Evolutionary conservation across 2,329 filamentous ascomycete genomes (phyloP), one percentile per base, ranked within the genome.

Genomic region (Phialocephala subalpina): DNA sequence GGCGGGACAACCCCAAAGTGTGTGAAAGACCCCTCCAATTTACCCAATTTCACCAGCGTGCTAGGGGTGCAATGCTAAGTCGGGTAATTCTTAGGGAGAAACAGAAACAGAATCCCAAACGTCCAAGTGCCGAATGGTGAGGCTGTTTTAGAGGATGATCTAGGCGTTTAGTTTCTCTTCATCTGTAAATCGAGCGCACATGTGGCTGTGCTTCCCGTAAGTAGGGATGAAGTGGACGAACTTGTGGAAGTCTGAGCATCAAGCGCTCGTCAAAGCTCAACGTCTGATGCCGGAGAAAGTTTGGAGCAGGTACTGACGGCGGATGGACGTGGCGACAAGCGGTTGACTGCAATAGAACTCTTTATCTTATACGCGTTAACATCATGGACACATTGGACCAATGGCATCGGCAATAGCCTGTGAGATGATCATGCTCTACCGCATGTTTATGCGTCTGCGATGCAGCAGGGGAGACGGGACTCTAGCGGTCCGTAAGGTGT

Each of bases 1-100:
- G n/a, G 33, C 25, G 33, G n/a, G 20, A 40, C 47, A 61, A 53
- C 25, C 33, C 35, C 59, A 22, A 58, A 2, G 36, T 27, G 22
- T 62, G 60, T 66, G 60, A 63, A 60, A 63, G 22, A 14, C 61
- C 58, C 64, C 60, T 66, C 58, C 56, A 66, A 66, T 66, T 58
- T 66, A 47, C 56, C n/a, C 16, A 18, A 18, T 25, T 36, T 35
- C 29, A 33, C 58, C 29, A 36, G 2, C 6, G n/a, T 49, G 20
- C 45, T 22, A 25, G n/a, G n/a, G 11, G 7, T 25, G 4, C 45
- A 49, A 49, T 49, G 45, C n/a, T 22, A 49, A 18, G 45, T 49
- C n/a, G 45, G 42, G 18, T n/a, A 22, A n/a, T 20, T 47, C 42
- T n/a, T 18, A 47, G 16, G 42, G 45, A 33, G 29, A 49, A 49